A percentile compares a stretch with the other conserved stretches of the same genome.
phyloP scores from a whole-genome alignment of 2,329 filamentous ascomycete genomes.

The Aspergillus thermomutatus region DNA sequence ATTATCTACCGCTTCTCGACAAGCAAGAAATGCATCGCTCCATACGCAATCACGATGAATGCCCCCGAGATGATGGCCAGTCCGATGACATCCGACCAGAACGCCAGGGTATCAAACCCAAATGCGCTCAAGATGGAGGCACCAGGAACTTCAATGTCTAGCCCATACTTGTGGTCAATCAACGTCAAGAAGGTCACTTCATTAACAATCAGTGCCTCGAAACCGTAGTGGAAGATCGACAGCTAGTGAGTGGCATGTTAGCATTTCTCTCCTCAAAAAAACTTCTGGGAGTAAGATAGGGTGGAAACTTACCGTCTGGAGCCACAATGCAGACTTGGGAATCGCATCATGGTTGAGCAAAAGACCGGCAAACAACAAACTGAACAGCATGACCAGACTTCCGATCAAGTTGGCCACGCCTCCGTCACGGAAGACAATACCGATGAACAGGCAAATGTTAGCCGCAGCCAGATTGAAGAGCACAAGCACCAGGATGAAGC shows the following conservation, averaged over 20 bases:
- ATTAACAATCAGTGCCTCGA: constrained; percentile 94
- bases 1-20: constrained; percentile 67
- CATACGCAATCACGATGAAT: constrained; percentile 85
- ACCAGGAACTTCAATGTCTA: constrained; percentile 94
- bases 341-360: constrained; percentile 94
- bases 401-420: constrained; percentile 92
- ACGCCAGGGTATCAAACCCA: constrained; percentile 81
- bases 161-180: constrained; percentile 89
- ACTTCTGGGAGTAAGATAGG: not conserved
- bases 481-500: constrained; percentile 86
- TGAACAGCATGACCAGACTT: constrained; percentile 96
- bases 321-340: constrained; percentile 77
- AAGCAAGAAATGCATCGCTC: constrained; percentile 87
- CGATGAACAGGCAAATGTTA: constrained; percentile 91
- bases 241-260: constrained; percentile 49
- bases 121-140: constrained; percentile 92
- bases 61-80: constrained; percentile 75
- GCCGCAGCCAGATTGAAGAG: constrained; percentile 95
- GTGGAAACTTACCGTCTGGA: constrained; percentile 65
- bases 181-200: constrained; percentile 88
- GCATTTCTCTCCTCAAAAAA: not conserved
- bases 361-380: constrained; percentile 87
- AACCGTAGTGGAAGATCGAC: constrained; percentile 97
- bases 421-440: constrained; percentile 87
- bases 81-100: constrained; percentile 81